Evolutionary conservation across 2,329 filamentous ascomycete species (phyloP).

Genomic region (Dryadomyces quercus-mongolicae): DNA sequence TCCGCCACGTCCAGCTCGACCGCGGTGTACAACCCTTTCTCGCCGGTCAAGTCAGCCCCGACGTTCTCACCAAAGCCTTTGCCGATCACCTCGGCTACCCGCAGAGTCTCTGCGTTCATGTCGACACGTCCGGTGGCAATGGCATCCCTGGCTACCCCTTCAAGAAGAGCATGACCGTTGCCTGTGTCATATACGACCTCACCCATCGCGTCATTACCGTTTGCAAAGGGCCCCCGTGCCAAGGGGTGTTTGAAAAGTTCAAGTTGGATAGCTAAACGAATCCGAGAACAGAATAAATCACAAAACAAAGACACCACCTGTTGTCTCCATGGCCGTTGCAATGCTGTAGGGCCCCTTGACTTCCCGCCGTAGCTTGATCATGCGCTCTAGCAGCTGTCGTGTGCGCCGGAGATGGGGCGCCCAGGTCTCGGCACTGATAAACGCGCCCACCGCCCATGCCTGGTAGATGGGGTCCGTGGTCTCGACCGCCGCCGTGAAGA

Average conservation of each 20-base stretch:
- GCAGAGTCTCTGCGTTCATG: constrained; percentile 14
- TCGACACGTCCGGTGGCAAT: constrained; percentile 7
- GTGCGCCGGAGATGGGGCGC: neutral
- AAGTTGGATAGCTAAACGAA: neutral
- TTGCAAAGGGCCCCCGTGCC: constrained; percentile 15
- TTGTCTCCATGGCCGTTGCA: neutral
- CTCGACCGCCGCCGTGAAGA: neutral
- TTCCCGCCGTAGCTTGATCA: neutral
- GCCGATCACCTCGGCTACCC: constrained; percentile 15
- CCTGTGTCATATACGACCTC: constrained; percentile 15
- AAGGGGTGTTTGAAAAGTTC: constrained; percentile 10
- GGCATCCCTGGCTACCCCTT: constrained; percentile 10
- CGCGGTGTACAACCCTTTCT: constrained; percentile 9
- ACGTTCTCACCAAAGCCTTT: constrained; percentile 11
- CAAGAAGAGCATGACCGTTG: constrained; percentile 12
- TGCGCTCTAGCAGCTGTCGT: neutral
- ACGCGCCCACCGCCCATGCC: neutral
- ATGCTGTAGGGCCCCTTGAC: neutral
- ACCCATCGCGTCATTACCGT: constrained; percentile 9
- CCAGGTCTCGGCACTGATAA: neutral
- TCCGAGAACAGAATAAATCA: neutral
- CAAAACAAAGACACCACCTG: neutral
- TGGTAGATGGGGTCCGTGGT: neutral
- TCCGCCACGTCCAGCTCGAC: constrained; percentile 3
- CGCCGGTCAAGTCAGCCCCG: constrained; percentile 1